Evolutionary conservation across 2,329 filamentous ascomycete genomes (phyloP), one percentile per base, ranked within the genome.

Genomic region (Didymella exigua): DNA sequence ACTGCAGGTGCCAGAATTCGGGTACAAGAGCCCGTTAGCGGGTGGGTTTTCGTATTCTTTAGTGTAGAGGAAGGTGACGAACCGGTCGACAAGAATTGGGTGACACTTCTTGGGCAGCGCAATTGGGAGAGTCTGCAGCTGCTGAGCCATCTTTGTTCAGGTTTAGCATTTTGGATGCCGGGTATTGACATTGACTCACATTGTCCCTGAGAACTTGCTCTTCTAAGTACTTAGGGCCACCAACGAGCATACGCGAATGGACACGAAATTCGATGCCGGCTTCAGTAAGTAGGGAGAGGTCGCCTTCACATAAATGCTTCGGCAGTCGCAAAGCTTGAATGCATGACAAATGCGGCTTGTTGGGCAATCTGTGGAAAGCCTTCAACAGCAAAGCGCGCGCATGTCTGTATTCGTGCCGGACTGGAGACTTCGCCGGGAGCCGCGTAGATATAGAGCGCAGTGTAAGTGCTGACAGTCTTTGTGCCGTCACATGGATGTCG

Each of bases 51-150:
- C 19, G 41, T 63, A 63, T 24, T 58, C 45, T 2, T 48, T 53
- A 5, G 49, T 61, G 41, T 63, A 63, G 16, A 63, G 45, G 45
- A 63, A 61, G 11, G 16, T 48, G 44, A 63, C 56, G 23, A 61
- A 18, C 4, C 52, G 49, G 44, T 60, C 54, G 3, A 60, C 30
- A 6, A 61, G 38, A 14, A 60, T 47, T 6, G 58, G 53, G 24
- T 59, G 49, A 21, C 54, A 56, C 24, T 54, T 3, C 1, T 13
- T 9, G 2, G 24, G 33, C 11, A 37, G 16, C 16, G 10, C 26
- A 24, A 47, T 47, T 2, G 24, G 38, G 1, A 24, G 6, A 19
- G 33, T n/a, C 23, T 3, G n/a, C 7, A 9, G 14, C 11, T 19
- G 43, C 23, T 46, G 21, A 14, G 14, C n/a, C n/a, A 13, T 29